These are phyloP conservation scores for Boletus tomentosulus DNA, from an alignment of 768 basidiomycete genomes.

Conservation along the genomic window DNA sequence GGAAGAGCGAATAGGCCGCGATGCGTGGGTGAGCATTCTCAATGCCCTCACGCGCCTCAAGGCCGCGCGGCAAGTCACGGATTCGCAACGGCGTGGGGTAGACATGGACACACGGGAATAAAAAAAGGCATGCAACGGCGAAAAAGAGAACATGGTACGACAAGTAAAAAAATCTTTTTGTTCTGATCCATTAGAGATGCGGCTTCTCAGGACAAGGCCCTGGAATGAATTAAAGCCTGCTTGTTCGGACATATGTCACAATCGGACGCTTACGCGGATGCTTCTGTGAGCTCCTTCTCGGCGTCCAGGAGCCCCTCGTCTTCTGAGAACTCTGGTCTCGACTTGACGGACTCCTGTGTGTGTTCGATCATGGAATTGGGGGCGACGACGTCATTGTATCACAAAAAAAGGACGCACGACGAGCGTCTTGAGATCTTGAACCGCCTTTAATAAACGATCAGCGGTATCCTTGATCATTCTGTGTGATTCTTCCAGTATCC, in stretches of 20 bases:
- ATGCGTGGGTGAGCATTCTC: conserved; percentile 75
- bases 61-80: conserved; percentile 32
- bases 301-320: conserved; percentile 50
- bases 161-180: background rate
- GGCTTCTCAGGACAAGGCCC: conserved; percentile 22
- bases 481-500: conserved; percentile 69
- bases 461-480: conserved; percentile 76
- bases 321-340: conserved; percentile 27
- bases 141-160: conserved; percentile 9
- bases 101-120: conserved; percentile 21
- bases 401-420: conserved; percentile 50
- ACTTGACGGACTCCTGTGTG: conserved; percentile 27
- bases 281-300: conserved; percentile 52
- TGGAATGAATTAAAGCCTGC: conserved; percentile 17
- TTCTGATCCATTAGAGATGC: conserved; percentile 7
- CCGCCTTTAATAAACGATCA: conserved; percentile 56
- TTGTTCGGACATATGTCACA: background rate
- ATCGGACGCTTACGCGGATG: conserved; percentile 38
- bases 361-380: background rate
- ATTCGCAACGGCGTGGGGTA: conserved; percentile 13
- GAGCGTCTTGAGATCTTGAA: conserved; percentile 59
- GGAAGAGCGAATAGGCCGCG: conserved; percentile 69
- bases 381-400: conserved; percentile 12
- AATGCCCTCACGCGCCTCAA: conserved; percentile 63
- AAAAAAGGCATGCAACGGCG: background rate